Conservation (phyloP, 148 eudicot genomes). For the Fallopia convolvulus region DNA sequence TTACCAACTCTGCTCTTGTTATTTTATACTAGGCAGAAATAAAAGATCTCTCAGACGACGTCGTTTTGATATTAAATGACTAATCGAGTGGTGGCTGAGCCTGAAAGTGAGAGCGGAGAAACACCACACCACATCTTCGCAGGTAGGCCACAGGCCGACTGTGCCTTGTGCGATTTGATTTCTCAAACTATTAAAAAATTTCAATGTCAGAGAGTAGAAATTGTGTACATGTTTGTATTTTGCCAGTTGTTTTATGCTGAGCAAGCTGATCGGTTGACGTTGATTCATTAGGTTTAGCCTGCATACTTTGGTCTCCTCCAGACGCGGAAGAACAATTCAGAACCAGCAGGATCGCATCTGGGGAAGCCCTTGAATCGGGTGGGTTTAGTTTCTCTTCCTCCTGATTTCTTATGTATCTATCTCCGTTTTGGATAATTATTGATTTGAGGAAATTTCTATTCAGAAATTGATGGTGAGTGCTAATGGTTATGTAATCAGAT, state of each 20-base stretch:
- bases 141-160: background rate
- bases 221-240: background rate
- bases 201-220: background rate
- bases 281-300: slow-evolving; percentile 7
- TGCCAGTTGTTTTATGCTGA: background rate
- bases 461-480: background rate
- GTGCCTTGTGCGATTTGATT: background rate
- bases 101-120: slow-evolving; percentile 5
- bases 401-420: background rate
- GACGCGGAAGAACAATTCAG: background rate
- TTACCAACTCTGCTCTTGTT: background rate
- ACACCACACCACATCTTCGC: background rate
- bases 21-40: background rate
- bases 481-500: background rate
- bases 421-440: slow-evolving; percentile 1
- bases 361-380: background rate
- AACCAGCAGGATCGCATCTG: slow-evolving; percentile 4
- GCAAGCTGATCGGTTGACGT: slow-evolving; percentile 7
- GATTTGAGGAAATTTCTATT: background rate
- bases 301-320: slow-evolving; percentile 1
- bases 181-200: background rate
- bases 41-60: background rate
- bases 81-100: background rate
- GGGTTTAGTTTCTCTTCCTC: background rate
- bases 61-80: background rate